Conservation (phyloP, 2,329 filamentous ascomycete species). For the Sarocladium strictum region DNA sequence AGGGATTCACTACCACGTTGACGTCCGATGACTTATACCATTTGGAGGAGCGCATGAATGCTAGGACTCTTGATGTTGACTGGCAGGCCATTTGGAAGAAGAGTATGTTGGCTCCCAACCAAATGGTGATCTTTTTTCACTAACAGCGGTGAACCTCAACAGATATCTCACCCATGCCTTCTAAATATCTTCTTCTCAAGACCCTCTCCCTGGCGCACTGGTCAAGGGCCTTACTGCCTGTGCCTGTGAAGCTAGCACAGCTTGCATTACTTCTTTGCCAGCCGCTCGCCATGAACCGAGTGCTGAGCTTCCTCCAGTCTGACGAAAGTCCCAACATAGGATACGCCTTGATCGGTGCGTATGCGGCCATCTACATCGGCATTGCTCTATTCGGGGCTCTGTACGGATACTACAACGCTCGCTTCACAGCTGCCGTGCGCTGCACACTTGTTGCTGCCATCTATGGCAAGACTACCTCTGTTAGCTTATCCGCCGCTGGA, state of each 20-base stretch:
- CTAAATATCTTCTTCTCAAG: conserved; percentile 17
- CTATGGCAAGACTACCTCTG: conserved; percentile 26
- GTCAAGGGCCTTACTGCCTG: conserved; percentile 18
- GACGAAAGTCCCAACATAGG: conserved; percentile 20
- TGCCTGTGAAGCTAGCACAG: conserved; percentile 25
- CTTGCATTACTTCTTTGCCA: conserved; percentile 32
- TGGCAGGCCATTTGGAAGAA: not conserved
- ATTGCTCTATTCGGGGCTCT: conserved; percentile 32
- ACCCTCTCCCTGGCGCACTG: conserved; percentile 9
- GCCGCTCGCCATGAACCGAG: conserved; percentile 34
- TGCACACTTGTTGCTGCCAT: conserved; percentile 25
- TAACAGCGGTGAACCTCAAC: conserved; percentile 16
- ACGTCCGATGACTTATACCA: not conserved
- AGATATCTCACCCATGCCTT: conserved; percentile 16
- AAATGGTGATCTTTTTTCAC: conserved; percentile 21
- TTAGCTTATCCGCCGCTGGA: conserved; percentile 21
- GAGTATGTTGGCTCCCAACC: conserved; percentile 27
- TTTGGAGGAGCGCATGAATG: not conserved
- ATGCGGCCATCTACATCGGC: conserved; percentile 31
- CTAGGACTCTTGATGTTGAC: not conserved
- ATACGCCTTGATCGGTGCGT: conserved; percentile 37
- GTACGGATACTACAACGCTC: conserved; percentile 33
- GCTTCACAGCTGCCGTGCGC: conserved; percentile 24
- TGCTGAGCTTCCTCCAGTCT: conserved; percentile 25
- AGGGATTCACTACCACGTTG: not conserved